Percentiles rank a stretch among this genome's conserved stretches.
Evolutionary conservation across 2,329 filamentous ascomycete genomes (phyloP).

Genomic region (Penicillium sclerotigenum): DNA sequence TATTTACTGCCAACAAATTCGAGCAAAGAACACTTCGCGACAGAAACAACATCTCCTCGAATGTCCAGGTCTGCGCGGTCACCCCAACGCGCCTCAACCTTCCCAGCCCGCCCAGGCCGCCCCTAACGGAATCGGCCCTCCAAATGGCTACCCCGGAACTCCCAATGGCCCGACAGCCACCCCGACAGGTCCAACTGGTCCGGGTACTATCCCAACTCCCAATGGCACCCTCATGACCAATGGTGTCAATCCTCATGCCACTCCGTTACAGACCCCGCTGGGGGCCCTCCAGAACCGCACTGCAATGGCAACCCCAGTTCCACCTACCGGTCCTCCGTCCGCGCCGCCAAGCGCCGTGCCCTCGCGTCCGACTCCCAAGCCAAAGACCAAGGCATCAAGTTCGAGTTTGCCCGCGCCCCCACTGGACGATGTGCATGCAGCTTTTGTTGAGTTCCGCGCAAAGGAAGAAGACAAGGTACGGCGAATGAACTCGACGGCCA

Average conservation of each 20-base stretch:
- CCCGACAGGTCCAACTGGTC: conserved; percentile 32
- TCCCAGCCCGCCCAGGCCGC: conserved; percentile 38
- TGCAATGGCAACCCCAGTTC: conserved; percentile 39
- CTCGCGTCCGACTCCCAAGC: conserved; percentile 39
- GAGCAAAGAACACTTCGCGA: conserved; percentile 52
- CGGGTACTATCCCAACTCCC: conserved; percentile 39
- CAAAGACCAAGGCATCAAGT: conserved; percentile 37
- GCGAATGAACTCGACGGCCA: neutral
- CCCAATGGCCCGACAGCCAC: conserved; percentile 39
- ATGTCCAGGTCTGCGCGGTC: conserved; percentile 48
- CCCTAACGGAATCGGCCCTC: conserved; percentile 40
- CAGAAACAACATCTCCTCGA: conserved; percentile 53
- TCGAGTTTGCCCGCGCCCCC: conserved; percentile 47
- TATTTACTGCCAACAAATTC: conserved; percentile 53
- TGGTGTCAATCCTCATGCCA: conserved; percentile 44
- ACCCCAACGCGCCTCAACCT: conserved; percentile 44
- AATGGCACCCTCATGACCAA: conserved; percentile 46
- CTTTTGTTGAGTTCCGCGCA: conserved; percentile 48
- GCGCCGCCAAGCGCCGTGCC: conserved; percentile 33
- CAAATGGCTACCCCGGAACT: conserved; percentile 45
- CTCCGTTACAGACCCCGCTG: conserved; percentile 43
- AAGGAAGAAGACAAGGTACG: conserved; percentile 48
- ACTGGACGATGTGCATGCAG: conserved; percentile 49
- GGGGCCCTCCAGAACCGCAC: conserved; percentile 41
- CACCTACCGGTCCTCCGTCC: conserved; percentile 29